These are phyloP conservation scores for Penicillium silybi DNA, from an alignment of 495 filamentous ascomycete species.

Conservation along the genomic window DNA sequence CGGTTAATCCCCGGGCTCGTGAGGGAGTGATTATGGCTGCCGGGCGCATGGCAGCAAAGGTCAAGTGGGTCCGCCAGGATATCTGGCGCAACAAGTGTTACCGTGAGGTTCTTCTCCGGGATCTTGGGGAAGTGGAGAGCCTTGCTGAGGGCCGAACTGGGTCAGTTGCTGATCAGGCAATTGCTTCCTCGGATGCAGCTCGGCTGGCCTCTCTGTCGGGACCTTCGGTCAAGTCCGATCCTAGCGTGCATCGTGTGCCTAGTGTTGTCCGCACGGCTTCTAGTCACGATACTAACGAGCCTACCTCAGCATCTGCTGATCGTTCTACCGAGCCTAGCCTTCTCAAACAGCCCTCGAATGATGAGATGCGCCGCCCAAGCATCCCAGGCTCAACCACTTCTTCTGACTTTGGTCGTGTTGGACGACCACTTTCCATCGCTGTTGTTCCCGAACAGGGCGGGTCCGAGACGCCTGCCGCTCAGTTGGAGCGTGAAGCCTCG, in stretches of 20 bases:
- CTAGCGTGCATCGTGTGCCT: constrained; percentile 11
- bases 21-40: constrained; percentile 84
- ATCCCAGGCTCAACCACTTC: constrained; percentile 33
- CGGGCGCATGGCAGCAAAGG: constrained; percentile 77
- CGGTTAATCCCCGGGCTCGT: constrained; percentile 79
- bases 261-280: constrained; percentile 19
- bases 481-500: constrained; percentile 37
- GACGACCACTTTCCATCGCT: constrained; percentile 30
- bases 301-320: background rate
- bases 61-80: constrained; percentile 90
- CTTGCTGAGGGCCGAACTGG: constrained; percentile 9
- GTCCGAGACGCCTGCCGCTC: constrained; percentile 23
- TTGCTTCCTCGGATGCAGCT: constrained; percentile 6
- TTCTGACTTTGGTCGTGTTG: constrained; percentile 23
- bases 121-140: constrained; percentile 70
- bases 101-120: constrained; percentile 77
- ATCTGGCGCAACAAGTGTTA: constrained; percentile 92
- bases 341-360: constrained; percentile 17
- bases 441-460: constrained; percentile 26
- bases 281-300: constrained; percentile 17
- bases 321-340: constrained; percentile 11
- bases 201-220: constrained; percentile 20
- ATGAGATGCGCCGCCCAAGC: constrained; percentile 35
- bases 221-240: constrained; percentile 18
- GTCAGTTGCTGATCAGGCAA: constrained; percentile 15